A percentile compares a stretch with the other conserved stretches of the same genome.
Conservation (phyloP, 75 land plant species). For the Selaginella tamariscina region DNA sequence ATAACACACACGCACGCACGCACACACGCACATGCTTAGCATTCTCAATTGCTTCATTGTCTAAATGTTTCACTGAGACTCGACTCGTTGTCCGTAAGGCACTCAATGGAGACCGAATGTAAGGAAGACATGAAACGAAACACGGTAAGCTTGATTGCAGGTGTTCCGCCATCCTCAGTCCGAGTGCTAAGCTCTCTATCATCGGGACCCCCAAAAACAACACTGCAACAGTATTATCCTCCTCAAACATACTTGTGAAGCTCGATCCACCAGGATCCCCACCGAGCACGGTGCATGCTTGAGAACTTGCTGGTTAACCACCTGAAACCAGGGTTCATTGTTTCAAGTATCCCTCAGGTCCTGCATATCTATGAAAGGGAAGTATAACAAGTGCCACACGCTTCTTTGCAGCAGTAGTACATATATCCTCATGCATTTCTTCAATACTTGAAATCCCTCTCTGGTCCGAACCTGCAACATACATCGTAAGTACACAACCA, state of each 20-base stretch:
- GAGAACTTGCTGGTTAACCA: conserved; percentile 40
- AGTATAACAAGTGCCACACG: conserved; percentile 44
- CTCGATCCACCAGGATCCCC: conserved; percentile 52
- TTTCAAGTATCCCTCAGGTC: conserved; percentile 23
- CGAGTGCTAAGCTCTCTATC: conserved; percentile 55
- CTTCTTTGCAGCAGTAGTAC: conserved; percentile 45
- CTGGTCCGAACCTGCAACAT: conserved; percentile 36
- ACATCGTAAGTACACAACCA: too few relatives aligned
- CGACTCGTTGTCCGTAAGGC: background rate
- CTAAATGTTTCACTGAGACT: too few relatives aligned
- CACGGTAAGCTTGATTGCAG: conserved; percentile 42
- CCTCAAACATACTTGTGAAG: too few relatives aligned
- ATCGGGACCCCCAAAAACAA: conserved; percentile 60
- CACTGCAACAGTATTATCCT: conserved; percentile 18
- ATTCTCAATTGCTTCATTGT: too few relatives aligned
- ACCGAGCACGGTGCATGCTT: conserved; percentile 58
- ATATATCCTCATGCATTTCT: conserved; percentile 80
- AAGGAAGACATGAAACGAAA: conserved; percentile 25
- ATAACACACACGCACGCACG: too few relatives aligned
- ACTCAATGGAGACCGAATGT: too few relatives aligned
- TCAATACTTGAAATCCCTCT: conserved; percentile 51
- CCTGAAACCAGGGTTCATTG: too few relatives aligned
- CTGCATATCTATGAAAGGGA: conserved; percentile 43
- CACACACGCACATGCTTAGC: too few relatives aligned
- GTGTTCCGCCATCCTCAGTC: conserved; percentile 65